A percentile compares a stretch with the other conserved stretches of the same genome.
Conservation (phyloP, 805 yeast species). For the Allodekkera sacchari region DNA sequence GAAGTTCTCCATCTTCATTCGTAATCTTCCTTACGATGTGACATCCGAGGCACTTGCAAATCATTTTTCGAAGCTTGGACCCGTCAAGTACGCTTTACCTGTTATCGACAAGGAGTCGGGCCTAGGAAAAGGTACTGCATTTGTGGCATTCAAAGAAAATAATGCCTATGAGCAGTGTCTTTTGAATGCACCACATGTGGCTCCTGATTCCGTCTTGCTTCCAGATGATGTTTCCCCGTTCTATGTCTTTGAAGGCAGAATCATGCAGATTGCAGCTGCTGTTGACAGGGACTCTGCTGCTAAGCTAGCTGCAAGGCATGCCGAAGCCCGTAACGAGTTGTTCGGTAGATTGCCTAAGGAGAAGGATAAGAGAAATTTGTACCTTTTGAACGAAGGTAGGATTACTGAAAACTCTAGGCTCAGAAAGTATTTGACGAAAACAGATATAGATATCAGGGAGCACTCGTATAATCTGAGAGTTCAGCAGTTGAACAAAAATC, state of each 20-base stretch:
- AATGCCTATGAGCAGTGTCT: conserved; percentile 63
- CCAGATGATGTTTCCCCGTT: conserved; percentile 88
- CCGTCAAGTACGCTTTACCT: conserved; percentile 87
- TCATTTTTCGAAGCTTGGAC: conserved; percentile 79
- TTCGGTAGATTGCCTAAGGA: conserved; percentile 76
- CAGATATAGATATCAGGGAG: conserved; percentile 83
- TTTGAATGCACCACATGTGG: conserved; percentile 66
- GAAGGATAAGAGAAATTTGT: conserved; percentile 78
- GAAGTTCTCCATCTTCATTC: conserved; percentile 67
- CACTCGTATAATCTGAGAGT: conserved; percentile 80
- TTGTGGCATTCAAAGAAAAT: conserved; percentile 70
- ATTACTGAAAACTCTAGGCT: conserved; percentile 73
- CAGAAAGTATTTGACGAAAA: conserved; percentile 54
- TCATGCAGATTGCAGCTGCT: conserved; percentile 74
- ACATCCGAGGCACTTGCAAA: conserved; percentile 67
- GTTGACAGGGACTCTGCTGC: conserved; percentile 82
- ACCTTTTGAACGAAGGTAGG: conserved; percentile 88
- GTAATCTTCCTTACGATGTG: conserved; percentile 94
- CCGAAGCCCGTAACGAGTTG: conserved; percentile 61
- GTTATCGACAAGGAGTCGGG: conserved; percentile 83
- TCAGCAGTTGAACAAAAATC: conserved; percentile 84
- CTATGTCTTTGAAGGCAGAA: conserved; percentile 89
- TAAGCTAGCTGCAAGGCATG: conserved; percentile 62
- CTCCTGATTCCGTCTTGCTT: conserved; percentile 55
- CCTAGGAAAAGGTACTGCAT: conserved; percentile 88